These are phyloP conservation scores for Suillus bovinus DNA, from an alignment of 768 basidiomycete species.

Conservation along the genomic window DNA sequence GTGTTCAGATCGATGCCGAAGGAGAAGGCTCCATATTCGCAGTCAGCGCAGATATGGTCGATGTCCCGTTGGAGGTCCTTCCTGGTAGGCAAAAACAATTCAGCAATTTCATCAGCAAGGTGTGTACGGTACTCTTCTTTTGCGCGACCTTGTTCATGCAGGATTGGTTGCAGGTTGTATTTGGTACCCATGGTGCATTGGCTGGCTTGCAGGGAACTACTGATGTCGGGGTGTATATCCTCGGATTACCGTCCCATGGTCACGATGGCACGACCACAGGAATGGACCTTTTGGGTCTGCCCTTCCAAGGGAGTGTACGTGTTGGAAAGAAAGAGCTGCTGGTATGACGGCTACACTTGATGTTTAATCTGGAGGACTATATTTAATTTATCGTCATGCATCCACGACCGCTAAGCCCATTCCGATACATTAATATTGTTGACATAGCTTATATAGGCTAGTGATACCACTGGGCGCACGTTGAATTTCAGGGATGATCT, in stretches of 20 bases:
- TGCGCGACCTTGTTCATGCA: constrained; percentile 11
- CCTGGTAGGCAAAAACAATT: constrained; percentile 79
- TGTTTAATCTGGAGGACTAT: background rate
- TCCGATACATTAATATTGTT: background rate
- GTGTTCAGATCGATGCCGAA: constrained; percentile 41
- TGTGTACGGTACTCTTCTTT: constrained; percentile 26
- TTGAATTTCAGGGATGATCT: background rate
- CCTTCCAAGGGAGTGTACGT: constrained; percentile 64
- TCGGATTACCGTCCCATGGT: constrained; percentile 57
- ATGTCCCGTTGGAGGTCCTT: constrained; percentile 76
- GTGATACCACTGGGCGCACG: background rate
- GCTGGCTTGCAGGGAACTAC: constrained; percentile 70
- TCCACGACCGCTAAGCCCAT: background rate
- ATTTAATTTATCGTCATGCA: background rate
- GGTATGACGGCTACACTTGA: background rate
- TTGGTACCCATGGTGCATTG: constrained; percentile 59
- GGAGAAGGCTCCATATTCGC: constrained; percentile 55
- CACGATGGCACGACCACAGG: background rate
- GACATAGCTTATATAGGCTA: background rate
- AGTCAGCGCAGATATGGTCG: constrained; percentile 65
- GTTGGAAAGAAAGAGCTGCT: constrained; percentile 54
- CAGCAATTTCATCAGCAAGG: constrained; percentile 76
- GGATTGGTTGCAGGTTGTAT: constrained; percentile 55
- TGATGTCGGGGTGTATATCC: constrained; percentile 57
- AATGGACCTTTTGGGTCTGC: constrained; percentile 62